Conservation (phyloP, 805 yeast species). For the Sugiyamaella floridensis region DNA sequence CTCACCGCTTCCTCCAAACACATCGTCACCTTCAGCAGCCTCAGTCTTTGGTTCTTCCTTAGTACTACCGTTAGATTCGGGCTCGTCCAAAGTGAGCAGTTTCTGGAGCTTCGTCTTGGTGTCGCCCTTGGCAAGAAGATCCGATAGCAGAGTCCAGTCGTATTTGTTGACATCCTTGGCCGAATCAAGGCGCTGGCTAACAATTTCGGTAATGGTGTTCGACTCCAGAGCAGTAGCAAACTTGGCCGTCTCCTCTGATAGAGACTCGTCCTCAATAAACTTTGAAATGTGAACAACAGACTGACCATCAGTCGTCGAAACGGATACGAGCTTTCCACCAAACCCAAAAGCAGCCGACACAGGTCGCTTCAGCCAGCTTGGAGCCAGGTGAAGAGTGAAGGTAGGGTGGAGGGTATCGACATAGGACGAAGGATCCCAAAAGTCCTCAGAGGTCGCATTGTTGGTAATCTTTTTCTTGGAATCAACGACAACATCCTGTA, state of each 20-base stretch:
- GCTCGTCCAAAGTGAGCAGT: conserved; percentile 17
- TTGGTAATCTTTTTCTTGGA: conserved; percentile 40
- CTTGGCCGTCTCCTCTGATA: conserved; percentile 31
- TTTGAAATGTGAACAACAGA: conserved; percentile 40
- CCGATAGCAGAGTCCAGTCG: conserved; percentile 33
- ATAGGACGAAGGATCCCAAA: conserved; percentile 58
- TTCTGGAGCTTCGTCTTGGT: conserved; percentile 19
- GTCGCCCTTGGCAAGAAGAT: conserved; percentile 27
- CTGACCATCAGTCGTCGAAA: conserved; percentile 38
- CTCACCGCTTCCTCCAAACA: conserved; percentile 15
- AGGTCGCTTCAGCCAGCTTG: conserved; percentile 77
- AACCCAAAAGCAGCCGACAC: conserved; percentile 79
- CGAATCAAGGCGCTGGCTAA: conserved; percentile 13
- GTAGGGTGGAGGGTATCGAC: conserved; percentile 47
- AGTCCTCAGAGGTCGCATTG: conserved; percentile 43
- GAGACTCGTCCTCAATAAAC: conserved; percentile 34
- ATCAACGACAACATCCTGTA: conserved; percentile 62
- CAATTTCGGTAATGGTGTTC: conserved; percentile 17
- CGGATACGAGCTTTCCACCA: conserved; percentile 78
- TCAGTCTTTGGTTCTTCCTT: conserved; percentile 12
- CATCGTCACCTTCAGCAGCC: conserved; percentile 13
- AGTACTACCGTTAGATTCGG: conserved; percentile 14
- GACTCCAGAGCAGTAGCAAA: conserved; percentile 51
- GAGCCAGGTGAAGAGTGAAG: conserved; percentile 70
- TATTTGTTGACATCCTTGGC: conserved; percentile 20